Conservation (phyloP, 176 grass and related monocot species). For the Zizania latifolia region DNA sequence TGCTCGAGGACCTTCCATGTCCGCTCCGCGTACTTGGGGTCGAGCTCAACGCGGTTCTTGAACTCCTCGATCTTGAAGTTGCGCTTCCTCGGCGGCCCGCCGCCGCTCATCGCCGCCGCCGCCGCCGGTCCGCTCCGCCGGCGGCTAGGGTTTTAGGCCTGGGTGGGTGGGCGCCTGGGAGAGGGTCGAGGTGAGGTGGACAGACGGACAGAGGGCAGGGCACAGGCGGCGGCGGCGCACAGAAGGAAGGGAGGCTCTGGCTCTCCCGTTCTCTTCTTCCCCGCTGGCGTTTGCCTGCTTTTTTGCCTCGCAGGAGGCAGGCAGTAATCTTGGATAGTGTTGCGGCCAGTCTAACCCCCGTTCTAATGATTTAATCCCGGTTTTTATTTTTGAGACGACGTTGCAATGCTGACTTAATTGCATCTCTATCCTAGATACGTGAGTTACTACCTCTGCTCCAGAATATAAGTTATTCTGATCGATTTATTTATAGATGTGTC, state of each 20-base stretch:
- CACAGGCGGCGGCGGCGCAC: not conserved
- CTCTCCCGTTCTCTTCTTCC: not conserved
- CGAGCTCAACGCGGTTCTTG: conserved; percentile 85
- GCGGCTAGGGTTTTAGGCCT: conserved; percentile 21
- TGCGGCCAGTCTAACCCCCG: too few relatives aligned
- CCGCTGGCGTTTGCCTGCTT: too few relatives aligned
- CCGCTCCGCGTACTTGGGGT: conserved; percentile 94
- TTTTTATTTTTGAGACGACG: too few relatives aligned
- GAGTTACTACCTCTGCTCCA: too few relatives aligned
- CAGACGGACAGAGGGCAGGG: not conserved
- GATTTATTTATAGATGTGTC: too few relatives aligned
- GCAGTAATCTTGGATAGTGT: too few relatives aligned
- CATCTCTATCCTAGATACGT: too few relatives aligned
- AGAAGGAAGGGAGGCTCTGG: too few relatives aligned
- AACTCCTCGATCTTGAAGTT: conserved; percentile 96
- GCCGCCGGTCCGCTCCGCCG: not conserved
- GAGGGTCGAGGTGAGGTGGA: not conserved
- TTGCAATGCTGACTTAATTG: too few relatives aligned
- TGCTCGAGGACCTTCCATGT: conserved; percentile 90
- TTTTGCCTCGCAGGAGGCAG: too few relatives aligned
- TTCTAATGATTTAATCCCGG: too few relatives aligned
- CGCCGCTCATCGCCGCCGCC: conserved; percentile 44
- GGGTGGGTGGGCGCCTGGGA: conserved; percentile 21
- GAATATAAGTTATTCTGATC: too few relatives aligned
- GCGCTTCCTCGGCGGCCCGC: conserved; percentile 55